A percentile compares a stretch with the other conserved stretches of the same genome.
Conservation (phyloP, 2,329 filamentous ascomycete genomes). For the Scolecobasidium constrictum region DNA sequence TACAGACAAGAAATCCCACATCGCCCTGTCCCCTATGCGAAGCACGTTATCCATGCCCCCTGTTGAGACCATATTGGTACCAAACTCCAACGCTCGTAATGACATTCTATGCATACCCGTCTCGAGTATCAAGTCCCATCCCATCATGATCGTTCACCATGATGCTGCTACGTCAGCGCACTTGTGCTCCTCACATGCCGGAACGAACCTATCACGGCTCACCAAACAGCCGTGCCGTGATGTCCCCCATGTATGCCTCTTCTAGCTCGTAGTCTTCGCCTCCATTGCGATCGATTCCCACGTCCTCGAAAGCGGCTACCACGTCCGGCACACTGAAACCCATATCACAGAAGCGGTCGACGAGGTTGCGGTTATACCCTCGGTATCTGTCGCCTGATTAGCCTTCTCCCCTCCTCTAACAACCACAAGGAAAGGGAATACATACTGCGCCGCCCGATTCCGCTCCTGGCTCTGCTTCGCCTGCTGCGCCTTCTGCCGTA, state of each 20-base stretch:
- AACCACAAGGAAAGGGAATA: constrained; percentile 10
- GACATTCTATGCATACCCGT: no score
- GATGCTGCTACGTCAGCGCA: no score
- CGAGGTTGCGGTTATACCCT: constrained; percentile 75
- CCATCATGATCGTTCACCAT: no score
- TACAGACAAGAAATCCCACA: no score
- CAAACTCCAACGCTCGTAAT: no score
- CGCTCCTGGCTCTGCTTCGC: constrained; percentile 46
- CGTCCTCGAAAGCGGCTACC: constrained; percentile 69
- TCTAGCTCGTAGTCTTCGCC: constrained; percentile 80
- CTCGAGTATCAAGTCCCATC: no score
- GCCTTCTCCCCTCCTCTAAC: no score
- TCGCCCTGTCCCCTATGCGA: no score
- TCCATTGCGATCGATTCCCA: constrained; percentile 68
- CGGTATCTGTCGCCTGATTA: constrained; percentile 49
- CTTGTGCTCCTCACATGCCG: no score
- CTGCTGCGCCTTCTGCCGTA: constrained; percentile 42
- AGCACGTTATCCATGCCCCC: no score
- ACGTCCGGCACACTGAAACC: constrained; percentile 84
- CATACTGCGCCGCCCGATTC: constrained; percentile 44
- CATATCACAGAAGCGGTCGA: constrained; percentile 81
- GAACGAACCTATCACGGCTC: constrained; percentile 47
- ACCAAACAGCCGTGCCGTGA: constrained; percentile 74
- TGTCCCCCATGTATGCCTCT: constrained; percentile 80
- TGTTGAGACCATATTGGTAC: no score